Base-by-base conservation (phyloP, 805 yeast species). In the Candida incommunis region DNA sequence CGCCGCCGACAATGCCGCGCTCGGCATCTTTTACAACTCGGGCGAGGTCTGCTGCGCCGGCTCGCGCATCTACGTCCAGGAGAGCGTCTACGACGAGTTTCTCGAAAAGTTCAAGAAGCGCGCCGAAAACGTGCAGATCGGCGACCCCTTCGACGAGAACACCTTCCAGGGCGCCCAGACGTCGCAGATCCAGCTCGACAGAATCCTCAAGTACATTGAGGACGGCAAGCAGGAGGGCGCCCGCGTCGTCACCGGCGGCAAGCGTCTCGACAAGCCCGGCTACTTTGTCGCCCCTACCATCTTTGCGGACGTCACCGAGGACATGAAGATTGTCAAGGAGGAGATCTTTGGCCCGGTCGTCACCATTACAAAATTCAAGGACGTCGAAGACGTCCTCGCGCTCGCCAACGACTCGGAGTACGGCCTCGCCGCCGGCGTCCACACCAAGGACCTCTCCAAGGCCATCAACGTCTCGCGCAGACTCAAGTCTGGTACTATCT, bases 41-140 rank as follows among this genome's bases (percentile, higher is more conserved):
- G 97, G 97, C 66, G 95, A 88, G 69, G 92, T 87, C 47, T 88
- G 97, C 67, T 81, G 88, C 57, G 95, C 96, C 24, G 90, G 94
- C 55, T 86, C 96, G 42, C 78, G 97, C 68, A 68, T 87, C 52
- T 83, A 83, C 63, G 82, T 87, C 48, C 95, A 90, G 65, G 90
- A 82, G 53, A 75, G 76, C 31, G 70, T 85, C 51, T 83, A 88
- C 67, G 95, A 87, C 50, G 69, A 76, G 60, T 75, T 86, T 50
- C 60, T 85, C 47, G 68, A 66, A 29, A 74, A 67, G 52, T 76
- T 82, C 60, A 71, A 69, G 55, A 55, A 59, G 23, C 73, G 73
- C 46, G 72, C 78, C 42, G 73, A 75, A 53, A 53, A 54, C 34
- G 55, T 60, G 26, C 78, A 75, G 61, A 75, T 80, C 45, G 96